Percentiles rank a stretch among this genome's conserved stretches.
Evolutionary conservation across 2,329 filamentous ascomycete genomes (phyloP).

Genomic region (Westerdykella ornata): DNA sequence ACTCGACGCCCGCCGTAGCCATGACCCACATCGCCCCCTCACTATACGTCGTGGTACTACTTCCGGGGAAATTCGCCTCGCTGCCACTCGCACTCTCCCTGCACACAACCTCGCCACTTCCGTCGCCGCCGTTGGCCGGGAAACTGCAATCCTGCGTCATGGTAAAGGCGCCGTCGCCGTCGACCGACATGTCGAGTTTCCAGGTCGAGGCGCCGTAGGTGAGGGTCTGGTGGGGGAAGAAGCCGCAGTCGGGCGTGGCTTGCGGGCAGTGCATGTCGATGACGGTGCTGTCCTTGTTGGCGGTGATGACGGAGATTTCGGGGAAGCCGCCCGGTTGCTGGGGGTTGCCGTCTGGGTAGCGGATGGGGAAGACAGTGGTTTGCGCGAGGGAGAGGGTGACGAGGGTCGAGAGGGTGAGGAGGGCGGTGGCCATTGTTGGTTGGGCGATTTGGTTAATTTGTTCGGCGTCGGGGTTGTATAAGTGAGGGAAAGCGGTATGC

Average conservation of each 20-base stretch:
- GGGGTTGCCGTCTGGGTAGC: slow-evolving; percentile 5
- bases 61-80: slow-evolving; percentile 22
- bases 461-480: no score
- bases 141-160: slow-evolving; percentile 16
- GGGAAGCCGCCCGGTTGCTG: not conserved
- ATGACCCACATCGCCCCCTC: slow-evolving; percentile 5
- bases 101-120: slow-evolving; percentile 15
- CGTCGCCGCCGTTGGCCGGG: no score
- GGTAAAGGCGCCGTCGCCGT: slow-evolving; percentile 12
- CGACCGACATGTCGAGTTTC: slow-evolving; percentile 14
- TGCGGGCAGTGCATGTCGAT: slow-evolving; percentile 7
- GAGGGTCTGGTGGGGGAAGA: slow-evolving; percentile 17
- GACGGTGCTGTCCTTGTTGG: slow-evolving; percentile 10
- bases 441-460: no score
- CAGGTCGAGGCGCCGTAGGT: slow-evolving; percentile 16
- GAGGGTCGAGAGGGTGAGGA: not conserved
- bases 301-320: slow-evolving; percentile 13
- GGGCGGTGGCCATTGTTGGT: slow-evolving; percentile 3
- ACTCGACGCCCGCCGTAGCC: slow-evolving; percentile 14
- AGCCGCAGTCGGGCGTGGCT: slow-evolving; percentile 10
- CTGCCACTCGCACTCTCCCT: slow-evolving; percentile 16
- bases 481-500: no score
- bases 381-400: slow-evolving; percentile 10
- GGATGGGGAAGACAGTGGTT: slow-evolving; percentile 11
- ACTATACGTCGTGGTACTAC: slow-evolving; percentile 13